Conservation (phyloP, 2,329 filamentous ascomycete species). For the Apiospora saccharicola region DNA sequence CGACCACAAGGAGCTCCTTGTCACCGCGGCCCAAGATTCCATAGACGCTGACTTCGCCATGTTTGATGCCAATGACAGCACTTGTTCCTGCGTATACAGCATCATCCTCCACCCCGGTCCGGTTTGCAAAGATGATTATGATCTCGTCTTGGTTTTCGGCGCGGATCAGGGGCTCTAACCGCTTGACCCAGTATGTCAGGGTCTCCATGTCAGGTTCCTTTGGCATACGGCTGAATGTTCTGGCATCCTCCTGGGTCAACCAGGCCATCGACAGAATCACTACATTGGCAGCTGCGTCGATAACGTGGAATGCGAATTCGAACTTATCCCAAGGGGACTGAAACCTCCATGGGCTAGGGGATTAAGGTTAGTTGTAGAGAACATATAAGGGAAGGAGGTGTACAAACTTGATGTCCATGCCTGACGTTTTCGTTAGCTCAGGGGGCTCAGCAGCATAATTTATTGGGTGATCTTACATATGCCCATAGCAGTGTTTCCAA, state of each 20-base stretch:
- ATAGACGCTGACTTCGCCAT: constrained; percentile 72
- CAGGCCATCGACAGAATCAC: constrained; percentile 81
- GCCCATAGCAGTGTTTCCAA: constrained; percentile 63
- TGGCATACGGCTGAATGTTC: constrained; percentile 53
- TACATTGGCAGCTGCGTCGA: constrained; percentile 64
- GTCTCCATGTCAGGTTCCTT: constrained; percentile 75
- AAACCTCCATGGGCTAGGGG: constrained; percentile 56
- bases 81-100: constrained; percentile 78
- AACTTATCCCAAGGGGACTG: constrained; percentile 57
- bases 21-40: constrained; percentile 75
- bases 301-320: constrained; percentile 63
- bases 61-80: constrained; percentile 70
- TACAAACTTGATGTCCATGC: constrained; percentile 68
- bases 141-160: constrained; percentile 62
- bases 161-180: constrained; percentile 71
- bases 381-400: constrained; percentile 30
- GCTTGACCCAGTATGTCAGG: constrained; percentile 76
- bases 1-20: constrained; percentile 72
- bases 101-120: constrained; percentile 70
- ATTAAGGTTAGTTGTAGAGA: constrained; percentile 31
- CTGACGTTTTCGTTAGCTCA: constrained; percentile 36
- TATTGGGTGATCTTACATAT: constrained; percentile 56
- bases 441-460: no score
- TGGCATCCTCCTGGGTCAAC: constrained; percentile 66
- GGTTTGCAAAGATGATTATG: constrained; percentile 75